Percentiles rank a stretch among this genome's conserved stretches.
phyloP scores from a whole-genome alignment of 2,329 filamentous ascomycete species.

The Zalaria obscura region DNA sequence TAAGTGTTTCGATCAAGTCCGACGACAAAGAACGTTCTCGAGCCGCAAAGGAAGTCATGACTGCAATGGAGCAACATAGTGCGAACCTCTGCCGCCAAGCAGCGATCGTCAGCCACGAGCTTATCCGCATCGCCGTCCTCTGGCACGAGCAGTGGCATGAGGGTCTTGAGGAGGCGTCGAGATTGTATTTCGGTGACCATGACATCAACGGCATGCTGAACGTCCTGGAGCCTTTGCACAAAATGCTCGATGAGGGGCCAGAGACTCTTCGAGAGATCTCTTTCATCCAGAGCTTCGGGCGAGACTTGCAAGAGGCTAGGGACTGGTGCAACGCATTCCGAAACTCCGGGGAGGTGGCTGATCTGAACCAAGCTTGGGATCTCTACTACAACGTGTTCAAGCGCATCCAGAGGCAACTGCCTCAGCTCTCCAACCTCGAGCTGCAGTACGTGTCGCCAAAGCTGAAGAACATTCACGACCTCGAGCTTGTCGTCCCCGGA shows the following conservation, averaged over 20 bases:
- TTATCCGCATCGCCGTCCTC: conserved; percentile 89
- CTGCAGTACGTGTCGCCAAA: conserved; percentile 95
- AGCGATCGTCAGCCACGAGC: conserved; percentile 85
- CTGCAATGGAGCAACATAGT: conserved; percentile 93
- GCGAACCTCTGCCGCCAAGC: conserved; percentile 87
- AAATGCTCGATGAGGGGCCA: conserved; percentile 60
- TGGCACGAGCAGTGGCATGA: conserved; percentile 99
- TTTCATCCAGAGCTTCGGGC: conserved; percentile 92
- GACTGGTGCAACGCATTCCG: conserved; percentile 94
- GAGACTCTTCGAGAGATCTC: conserved; percentile 93
- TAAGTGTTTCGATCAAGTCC: conserved; percentile 97
- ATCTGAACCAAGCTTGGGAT: conserved; percentile 97
- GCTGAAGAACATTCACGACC: conserved; percentile 67
- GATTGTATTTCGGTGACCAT: conserved; percentile 92
- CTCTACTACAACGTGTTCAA: conserved; percentile 98
- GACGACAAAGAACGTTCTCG: conserved; percentile 71
- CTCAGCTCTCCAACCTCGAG: conserved; percentile 83
- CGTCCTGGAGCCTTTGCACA: conserved; percentile 78
- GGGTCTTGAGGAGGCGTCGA: conserved; percentile 87
- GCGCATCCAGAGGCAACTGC: conserved; percentile 83
- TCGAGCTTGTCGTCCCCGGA: conserved; percentile 90
- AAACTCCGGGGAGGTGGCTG: conserved; percentile 74
- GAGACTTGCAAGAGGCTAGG: conserved; percentile 84
- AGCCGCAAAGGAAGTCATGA: conserved; percentile 89
- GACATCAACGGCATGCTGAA: conserved; percentile 97